Evolutionary conservation across 495 filamentous ascomycete species (phyloP).

Genomic region (Lophiotrema nucula): DNA sequence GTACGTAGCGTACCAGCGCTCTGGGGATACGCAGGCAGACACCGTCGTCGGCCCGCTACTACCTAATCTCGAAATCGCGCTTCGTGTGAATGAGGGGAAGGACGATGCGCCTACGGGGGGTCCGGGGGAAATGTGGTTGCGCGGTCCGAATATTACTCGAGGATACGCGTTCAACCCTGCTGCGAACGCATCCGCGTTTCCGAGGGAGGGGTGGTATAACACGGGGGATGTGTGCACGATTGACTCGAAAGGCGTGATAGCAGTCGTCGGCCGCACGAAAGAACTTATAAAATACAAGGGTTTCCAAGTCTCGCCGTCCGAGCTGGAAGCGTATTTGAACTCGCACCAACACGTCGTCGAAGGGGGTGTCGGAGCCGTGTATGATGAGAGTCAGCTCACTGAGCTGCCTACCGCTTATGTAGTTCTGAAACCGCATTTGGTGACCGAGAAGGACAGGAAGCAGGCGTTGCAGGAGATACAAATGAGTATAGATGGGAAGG

Average conservation of each 20-base stretch:
- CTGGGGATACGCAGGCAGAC: not conserved
- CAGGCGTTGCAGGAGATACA: constrained; percentile 21
- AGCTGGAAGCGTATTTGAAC: constrained; percentile 26
- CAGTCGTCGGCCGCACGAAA: constrained; percentile 82
- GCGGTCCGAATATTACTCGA: constrained; percentile 26
- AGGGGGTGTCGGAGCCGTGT: constrained; percentile 16
- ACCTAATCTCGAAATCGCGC: constrained; percentile 8
- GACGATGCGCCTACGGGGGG: constrained; percentile 25
- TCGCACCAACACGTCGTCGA: constrained; percentile 20
- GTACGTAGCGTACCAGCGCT: constrained; percentile 18
- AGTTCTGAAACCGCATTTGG: constrained; percentile 10
- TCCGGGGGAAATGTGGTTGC: constrained; percentile 25
- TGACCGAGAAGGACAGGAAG: constrained; percentile 2
- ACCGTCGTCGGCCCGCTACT: constrained; percentile 13
- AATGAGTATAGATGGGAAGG: constrained; percentile 3
- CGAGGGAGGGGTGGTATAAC: constrained; percentile 56
- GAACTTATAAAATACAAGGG: constrained; percentile 82
- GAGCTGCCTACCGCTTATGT: constrained; percentile 29
- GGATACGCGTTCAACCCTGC: constrained; percentile 19
- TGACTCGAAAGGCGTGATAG: constrained; percentile 60
- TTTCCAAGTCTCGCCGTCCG: constrained; percentile 27
- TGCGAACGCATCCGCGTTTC: constrained; percentile 39
- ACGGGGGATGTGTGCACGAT: constrained; percentile 67
- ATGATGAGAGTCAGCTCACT: constrained; percentile 16
- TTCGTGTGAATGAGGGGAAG: constrained; percentile 8